Base-by-base conservation (phyloP, 257 asterid species). In the Solanum lycopersicoides region DNA sequence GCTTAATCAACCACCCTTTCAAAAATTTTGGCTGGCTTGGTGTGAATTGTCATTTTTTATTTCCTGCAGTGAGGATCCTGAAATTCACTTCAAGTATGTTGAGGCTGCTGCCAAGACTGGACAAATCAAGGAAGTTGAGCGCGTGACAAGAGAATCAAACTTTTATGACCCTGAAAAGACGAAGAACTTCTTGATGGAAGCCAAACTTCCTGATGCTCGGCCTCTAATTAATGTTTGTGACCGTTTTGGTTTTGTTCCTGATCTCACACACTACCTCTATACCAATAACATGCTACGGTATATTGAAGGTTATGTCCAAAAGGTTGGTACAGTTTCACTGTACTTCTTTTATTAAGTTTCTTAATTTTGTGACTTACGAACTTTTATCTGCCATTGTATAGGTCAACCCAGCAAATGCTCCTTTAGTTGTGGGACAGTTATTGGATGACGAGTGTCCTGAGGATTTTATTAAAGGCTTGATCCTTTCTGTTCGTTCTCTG, bases 101-200 rank as follows among this genome's bases (percentile, higher is more conserved):
- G 99, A 97, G 91, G 96, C 98, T 41, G 99, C 99, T 92, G 98
- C 99, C 16, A 97, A 96, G 94, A 97, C 99, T 41, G 99, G 99
- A 63, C 99, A 97, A 91, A 97, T 97, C 42, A 97, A 97, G 93
- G 99, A 97, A 89, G 99, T 97, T 66, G 99, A 97, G 93, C 99
- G 99, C 21, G 99, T 96, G 50, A 97, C 99, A 3, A 93, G 99
- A 90, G 99, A 97, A 92, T 97, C 99, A 50, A 94, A 97, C 90
- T 97, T 96, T 92, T 97, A 96, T 90, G 98, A 97, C 89, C 93
- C 99, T 59, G 99, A 96, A 86, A 97, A 96, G 93, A 96, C 99
- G 2, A 97, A 96, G 91, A 97, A 95, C 92, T 97, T 97, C 92
- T 90, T 97, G 90, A 97, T 96, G 99, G 99, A 96, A 90, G 98